Base-by-base conservation (phyloP, 768 basidiomycete species). In the Lentinus tigrinus region DNA sequence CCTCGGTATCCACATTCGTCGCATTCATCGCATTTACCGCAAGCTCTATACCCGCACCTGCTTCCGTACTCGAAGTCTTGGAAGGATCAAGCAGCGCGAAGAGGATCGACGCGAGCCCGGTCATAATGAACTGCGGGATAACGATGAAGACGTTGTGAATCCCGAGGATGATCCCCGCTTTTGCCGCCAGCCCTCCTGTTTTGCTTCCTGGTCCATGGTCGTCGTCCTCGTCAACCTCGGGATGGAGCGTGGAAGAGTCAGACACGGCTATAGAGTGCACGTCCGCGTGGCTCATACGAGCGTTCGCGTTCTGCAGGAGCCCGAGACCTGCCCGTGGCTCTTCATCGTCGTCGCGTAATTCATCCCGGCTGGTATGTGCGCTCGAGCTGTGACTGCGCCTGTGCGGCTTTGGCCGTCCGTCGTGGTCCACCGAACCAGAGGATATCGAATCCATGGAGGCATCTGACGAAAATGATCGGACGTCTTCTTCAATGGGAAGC, bases 111-210 rank as follows among this genome's bases (percentile, higher is more conserved):
- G 93, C 86, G 4, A 98, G 71, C 23, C 87, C 93, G 0, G 92
- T 95, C 31, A 95, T 89, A 39, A 98, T 79, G 73, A 98, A 95
- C 67, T 98, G 96, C 0, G 96, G 96, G 7, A 97, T 75, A 57
- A 98, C 96, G 60, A 98, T 78, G 72, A 91, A 96, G 57, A 97
- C 83, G 67, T 97, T 98, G 73, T 98, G 95, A 52, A 98, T 96
- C 39, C 96, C 95, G 58, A 95, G 73, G 52, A 95, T 93, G 40
- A 93, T 88, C 7, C 95, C 95, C 0, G 94, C 91, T 70, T 94
- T 94, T 7, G 88, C 81, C 54, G 90, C 89, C 57, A 93, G 72
- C 26, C 80, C 75, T 0, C 64, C 57, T 34, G 59, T 47, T 47
- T 64, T 48, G 47, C 26, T 56, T 58, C 47, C 68, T 63, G 56